phyloP scores from a whole-genome alignment of 2,329 filamentous ascomycete species.

The Intubia oerlemansii region DNA sequence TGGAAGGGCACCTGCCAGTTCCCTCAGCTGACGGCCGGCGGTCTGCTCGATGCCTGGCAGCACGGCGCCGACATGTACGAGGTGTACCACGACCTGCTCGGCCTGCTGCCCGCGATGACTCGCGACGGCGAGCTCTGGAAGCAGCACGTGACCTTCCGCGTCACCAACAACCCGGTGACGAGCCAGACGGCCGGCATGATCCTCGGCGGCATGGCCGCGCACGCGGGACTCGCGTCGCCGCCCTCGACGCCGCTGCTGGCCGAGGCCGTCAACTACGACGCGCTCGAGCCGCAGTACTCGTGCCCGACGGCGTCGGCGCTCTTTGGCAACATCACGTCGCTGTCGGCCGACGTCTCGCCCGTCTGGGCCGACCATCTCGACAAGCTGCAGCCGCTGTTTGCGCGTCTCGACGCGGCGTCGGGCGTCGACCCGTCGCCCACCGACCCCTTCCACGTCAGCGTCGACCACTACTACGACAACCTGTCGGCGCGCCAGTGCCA shows the following conservation, averaged over 20 bases:
- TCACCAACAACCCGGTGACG: constrained; percentile 69
- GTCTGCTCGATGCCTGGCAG: constrained; percentile 52
- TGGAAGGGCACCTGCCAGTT: constrained; percentile 61
- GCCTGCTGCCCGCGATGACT: constrained; percentile 40
- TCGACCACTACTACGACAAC: constrained; percentile 76
- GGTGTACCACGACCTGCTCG: constrained; percentile 52
- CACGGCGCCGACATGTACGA: constrained; percentile 57
- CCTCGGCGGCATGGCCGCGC: constrained; percentile 46
- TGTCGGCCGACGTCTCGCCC: neutral
- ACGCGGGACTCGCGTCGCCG: constrained; percentile 35
- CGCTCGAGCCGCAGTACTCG: constrained; percentile 50
- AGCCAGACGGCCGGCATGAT: constrained; percentile 62
- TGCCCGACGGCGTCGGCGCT: constrained; percentile 28
- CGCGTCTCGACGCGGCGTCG: constrained; percentile 42
- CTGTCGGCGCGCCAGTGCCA: constrained; percentile 63
- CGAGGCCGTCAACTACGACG: constrained; percentile 39
- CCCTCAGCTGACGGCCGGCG: constrained; percentile 54
- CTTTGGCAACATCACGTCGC: constrained; percentile 3
- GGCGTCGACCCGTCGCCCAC: constrained; percentile 32
- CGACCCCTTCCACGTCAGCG: constrained; percentile 39
- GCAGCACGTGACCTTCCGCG: constrained; percentile 37
- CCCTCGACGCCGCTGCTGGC: constrained; percentile 23
- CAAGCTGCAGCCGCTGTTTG: constrained; percentile 26
- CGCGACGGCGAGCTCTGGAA: constrained; percentile 16
- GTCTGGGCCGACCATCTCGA: constrained; percentile 8